A percentile compares a stretch with the other conserved stretches of the same genome.
phyloP scores from a whole-genome alignment of 75 land plant species.

The Sequoia sempervirens region DNA sequence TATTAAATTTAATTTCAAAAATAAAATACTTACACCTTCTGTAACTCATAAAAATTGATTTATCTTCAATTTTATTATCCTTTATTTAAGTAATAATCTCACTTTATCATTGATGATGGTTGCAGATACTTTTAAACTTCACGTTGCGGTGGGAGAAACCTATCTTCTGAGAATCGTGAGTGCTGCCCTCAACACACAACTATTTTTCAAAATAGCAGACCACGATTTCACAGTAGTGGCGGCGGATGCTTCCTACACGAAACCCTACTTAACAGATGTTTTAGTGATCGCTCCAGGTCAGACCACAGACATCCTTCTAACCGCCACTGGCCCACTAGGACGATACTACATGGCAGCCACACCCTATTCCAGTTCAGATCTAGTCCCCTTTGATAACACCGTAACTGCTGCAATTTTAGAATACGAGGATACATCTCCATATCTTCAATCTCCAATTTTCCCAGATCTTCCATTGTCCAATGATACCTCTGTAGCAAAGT shows the following conservation, averaged over 20 bases:
- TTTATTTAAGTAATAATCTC: too few species aligned
- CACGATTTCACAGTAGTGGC: slow-evolving; percentile 34
- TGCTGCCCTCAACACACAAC: slow-evolving; percentile 24
- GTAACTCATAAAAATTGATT: not conserved
- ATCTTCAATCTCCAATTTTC: not conserved
- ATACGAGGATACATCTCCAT: slow-evolving; percentile 7
- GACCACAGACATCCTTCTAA: slow-evolving; percentile 28
- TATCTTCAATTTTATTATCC: too few species aligned
- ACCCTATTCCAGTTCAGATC: slow-evolving; percentile 9
- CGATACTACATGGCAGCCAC: slow-evolving; percentile 15
- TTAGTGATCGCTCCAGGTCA: slow-evolving; percentile 36
- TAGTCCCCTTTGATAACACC: slow-evolving; percentile 19
- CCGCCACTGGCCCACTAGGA: slow-evolving; percentile 8
- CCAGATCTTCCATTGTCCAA: slow-evolving; percentile 23
- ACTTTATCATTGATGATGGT: not conserved
- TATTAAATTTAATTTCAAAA: too few species aligned
- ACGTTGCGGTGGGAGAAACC: slow-evolving; percentile 8
- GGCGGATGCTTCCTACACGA: slow-evolving; percentile 28
- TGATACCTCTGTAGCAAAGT: slow-evolving; percentile 3
- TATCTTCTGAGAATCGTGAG: slow-evolving; percentile 41
- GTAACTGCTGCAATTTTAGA: slow-evolving; percentile 25
- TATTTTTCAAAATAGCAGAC: slow-evolving; percentile 37
- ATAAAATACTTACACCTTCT: not conserved
- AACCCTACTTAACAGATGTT: slow-evolving; percentile 18
- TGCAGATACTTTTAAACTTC: slow-evolving; percentile 24